Conservation (phyloP, 2,329 filamentous ascomycete genomes). For the Ophiostoma tasmaniense region DNA sequence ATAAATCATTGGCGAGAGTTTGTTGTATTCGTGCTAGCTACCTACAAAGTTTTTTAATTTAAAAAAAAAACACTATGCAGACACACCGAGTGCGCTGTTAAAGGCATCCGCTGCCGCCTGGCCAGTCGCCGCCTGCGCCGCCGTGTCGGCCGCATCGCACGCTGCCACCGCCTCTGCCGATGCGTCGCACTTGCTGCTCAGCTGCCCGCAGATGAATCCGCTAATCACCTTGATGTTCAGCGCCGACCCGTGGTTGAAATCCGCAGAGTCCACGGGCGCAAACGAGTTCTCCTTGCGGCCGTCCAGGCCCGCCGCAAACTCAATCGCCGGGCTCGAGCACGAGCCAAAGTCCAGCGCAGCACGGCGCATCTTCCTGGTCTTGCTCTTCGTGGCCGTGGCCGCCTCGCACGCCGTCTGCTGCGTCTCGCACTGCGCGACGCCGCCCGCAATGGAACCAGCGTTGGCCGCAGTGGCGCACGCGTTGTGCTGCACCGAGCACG, state of each 20-base stretch:
- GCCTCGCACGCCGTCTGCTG: constrained; percentile 34
- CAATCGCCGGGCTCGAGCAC: constrained; percentile 41
- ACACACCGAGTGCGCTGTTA: constrained; percentile 32
- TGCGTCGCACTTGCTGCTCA: constrained; percentile 30
- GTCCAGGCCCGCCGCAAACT: constrained; percentile 41
- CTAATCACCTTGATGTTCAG: constrained; percentile 30
- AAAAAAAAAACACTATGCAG: constrained; percentile 8
- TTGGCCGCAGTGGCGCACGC: constrained; percentile 42
- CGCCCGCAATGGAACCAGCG: constrained; percentile 31
- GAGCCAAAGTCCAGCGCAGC: constrained; percentile 34
- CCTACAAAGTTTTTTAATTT: neutral
- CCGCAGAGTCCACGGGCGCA: constrained; percentile 30
- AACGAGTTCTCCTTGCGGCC: constrained; percentile 38
- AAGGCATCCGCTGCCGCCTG: constrained; percentile 34
- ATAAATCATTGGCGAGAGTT: neutral
- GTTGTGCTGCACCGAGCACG: constrained; percentile 44
- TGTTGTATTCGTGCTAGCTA: neutral
- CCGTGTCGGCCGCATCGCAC: constrained; percentile 28
- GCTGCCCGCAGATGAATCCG: constrained; percentile 32
- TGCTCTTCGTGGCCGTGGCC: constrained; percentile 20
- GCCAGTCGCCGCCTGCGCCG: constrained; percentile 27
- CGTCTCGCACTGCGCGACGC: constrained; percentile 34
- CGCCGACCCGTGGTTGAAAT: constrained; percentile 47
- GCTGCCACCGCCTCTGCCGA: constrained; percentile 26
- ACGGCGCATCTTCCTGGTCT: constrained; percentile 24